Conservation (phyloP, 2,329 filamentous ascomycete genomes). For the Aspergillus sergii region DNA sequence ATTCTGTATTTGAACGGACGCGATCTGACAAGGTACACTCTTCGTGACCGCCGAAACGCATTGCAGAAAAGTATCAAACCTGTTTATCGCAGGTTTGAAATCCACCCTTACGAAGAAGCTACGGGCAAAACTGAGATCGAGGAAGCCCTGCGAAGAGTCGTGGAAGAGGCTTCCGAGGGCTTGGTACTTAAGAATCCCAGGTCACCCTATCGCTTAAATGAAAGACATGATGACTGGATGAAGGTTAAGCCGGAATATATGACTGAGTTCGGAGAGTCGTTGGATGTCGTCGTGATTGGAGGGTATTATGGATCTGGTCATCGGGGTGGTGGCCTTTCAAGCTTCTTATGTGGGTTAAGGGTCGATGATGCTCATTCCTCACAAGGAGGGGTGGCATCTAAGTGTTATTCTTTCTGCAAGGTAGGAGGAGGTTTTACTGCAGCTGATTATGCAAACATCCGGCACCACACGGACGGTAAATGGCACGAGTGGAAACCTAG, state of each 20-base stretch:
- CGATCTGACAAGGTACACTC: constrained; percentile 76
- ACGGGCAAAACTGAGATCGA: constrained; percentile 74
- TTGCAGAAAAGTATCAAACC: constrained; percentile 70
- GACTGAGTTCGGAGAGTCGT: constrained; percentile 89
- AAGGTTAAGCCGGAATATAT: constrained; percentile 99
- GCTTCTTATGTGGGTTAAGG: constrained; percentile 85
- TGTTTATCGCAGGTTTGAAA: constrained; percentile 76
- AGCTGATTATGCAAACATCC: constrained; percentile 80
- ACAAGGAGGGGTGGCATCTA: constrained; percentile 62
- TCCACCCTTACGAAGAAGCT: constrained; percentile 72
- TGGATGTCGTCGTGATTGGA: constrained; percentile 87
- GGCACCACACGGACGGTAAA: constrained; percentile 84
- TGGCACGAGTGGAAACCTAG: constrained; percentile 84
- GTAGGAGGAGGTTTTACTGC: constrained; percentile 91
- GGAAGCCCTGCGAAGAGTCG: constrained; percentile 74
- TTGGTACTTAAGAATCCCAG: constrained; percentile 91
- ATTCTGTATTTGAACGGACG: constrained; percentile 85
- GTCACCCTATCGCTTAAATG: constrained; percentile 82
- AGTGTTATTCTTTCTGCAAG: constrained; percentile 94
- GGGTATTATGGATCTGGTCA: constrained; percentile 90
- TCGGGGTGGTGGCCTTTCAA: constrained; percentile 79
- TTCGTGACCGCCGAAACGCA: constrained; percentile 77
- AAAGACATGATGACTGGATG: constrained; percentile 93
- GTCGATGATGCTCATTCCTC: constrained; percentile 69
- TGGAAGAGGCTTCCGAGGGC: constrained; percentile 85